A percentile compares a stretch with the other conserved stretches of the same genome.
phyloP scores from a whole-genome alignment of 495 filamentous ascomycete genomes.

The Xylaria curta region DNA sequence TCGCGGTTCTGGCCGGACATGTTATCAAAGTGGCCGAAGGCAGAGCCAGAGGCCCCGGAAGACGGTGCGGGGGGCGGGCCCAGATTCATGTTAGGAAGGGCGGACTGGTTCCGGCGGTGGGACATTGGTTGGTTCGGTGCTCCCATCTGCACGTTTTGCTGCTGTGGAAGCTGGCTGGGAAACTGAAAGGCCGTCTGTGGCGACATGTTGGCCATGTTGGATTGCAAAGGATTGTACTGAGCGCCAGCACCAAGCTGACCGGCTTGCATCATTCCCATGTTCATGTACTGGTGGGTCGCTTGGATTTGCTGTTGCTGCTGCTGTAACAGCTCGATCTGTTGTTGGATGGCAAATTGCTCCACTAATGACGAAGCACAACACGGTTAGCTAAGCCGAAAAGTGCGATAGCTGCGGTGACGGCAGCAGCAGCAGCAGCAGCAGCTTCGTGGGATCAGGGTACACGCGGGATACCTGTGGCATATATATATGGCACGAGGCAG shows the following conservation, averaged over 20 bases:
- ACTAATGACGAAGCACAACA: constrained; percentile 56
- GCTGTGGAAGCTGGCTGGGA: constrained; percentile 77
- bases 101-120: constrained; percentile 98
- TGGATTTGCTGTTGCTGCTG: constrained; percentile 98
- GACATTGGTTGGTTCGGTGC: constrained; percentile 76
- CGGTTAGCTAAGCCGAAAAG: constrained; percentile 38
- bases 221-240: constrained; percentile 71
- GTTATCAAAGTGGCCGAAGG: constrained; percentile 78
- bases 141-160: constrained; percentile 67
- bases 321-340: constrained; percentile 97
- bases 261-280: constrained; percentile 90
- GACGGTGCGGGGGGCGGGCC: constrained; percentile 95
- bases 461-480: constrained; percentile 17
- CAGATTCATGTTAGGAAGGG: constrained; percentile 90
- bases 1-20: constrained; percentile 70
- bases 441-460: constrained; percentile 18
- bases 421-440: background rate
- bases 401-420: constrained; percentile 8
- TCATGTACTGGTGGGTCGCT: constrained; percentile 93
- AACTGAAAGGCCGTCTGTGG: constrained; percentile 92
- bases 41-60: constrained; percentile 84
- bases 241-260: constrained; percentile 75
- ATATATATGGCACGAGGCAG: background rate
- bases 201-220: constrained; percentile 74
- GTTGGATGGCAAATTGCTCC: constrained; percentile 98